Evolutionary conservation across 495 filamentous ascomycete species (phyloP).

Genomic region (Aspergillus diversus): DNA sequence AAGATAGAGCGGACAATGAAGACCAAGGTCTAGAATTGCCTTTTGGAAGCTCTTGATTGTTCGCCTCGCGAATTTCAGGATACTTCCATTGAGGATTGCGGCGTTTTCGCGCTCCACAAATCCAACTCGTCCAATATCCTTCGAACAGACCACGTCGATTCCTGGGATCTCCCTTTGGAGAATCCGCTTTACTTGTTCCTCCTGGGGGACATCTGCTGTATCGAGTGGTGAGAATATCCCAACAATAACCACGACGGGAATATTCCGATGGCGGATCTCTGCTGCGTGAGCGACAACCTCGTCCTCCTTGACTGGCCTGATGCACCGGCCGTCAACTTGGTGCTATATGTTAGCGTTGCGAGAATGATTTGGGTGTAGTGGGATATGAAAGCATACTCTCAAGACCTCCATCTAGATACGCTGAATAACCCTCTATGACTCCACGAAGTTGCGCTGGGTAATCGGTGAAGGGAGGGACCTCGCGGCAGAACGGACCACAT

Average conservation of each 20-base stretch:
- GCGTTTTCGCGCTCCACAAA: conserved; percentile 5
- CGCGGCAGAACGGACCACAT: not conserved
- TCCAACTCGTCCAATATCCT: not conserved
- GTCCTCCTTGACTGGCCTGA: not conserved
- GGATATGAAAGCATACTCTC: not conserved
- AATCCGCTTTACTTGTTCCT: not conserved
- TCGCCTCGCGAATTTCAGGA: not conserved
- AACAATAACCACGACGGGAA: not conserved
- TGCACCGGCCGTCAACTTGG: conserved; percentile 1
- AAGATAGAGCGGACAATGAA: not conserved
- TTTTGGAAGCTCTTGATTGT: not conserved
- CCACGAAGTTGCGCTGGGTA: not conserved
- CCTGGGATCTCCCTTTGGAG: not conserved
- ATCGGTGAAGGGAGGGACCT: conserved; percentile 4
- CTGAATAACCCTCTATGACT: not conserved
- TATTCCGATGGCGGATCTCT: not conserved
- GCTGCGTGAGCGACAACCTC: not conserved
- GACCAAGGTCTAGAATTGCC: not conserved
- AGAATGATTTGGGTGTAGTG: too few relatives aligned
- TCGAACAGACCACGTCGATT: not conserved
- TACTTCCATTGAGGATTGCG: conserved; percentile 3
- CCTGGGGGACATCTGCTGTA: not conserved
- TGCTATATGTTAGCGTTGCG: too few relatives aligned
- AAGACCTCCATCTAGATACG: conserved; percentile 1
- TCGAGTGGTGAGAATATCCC: conserved; percentile 7